Evolutionary conservation across 192 early-diverging fungal species (phyloP).

Genomic region (Spizellomyces sp.): DNA sequence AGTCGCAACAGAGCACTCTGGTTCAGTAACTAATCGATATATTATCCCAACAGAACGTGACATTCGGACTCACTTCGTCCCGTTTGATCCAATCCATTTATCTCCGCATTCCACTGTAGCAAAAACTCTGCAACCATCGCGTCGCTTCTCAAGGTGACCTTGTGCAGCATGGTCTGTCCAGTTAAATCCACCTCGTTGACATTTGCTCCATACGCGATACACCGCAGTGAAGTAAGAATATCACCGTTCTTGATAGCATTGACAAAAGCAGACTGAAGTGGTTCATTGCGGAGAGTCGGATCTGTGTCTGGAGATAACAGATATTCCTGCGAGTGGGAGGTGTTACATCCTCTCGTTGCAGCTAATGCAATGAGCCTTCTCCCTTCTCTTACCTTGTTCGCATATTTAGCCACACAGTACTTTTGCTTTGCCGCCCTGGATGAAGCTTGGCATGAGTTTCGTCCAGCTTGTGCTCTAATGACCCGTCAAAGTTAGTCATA

Average conservation of each 20-base stretch:
- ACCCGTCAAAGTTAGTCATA: background rate
- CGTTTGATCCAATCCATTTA: constrained; percentile 61
- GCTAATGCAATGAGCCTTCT: background rate
- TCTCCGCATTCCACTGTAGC: constrained; percentile 75
- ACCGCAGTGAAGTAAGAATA: constrained; percentile 58
- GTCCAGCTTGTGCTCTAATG: background rate
- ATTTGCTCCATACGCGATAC: constrained; percentile 72
- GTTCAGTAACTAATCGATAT: background rate
- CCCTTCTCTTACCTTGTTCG: constrained; percentile 45
- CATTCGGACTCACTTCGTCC: constrained; percentile 51
- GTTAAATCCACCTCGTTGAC: constrained; percentile 63
- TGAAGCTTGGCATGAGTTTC: background rate
- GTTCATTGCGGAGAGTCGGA: background rate
- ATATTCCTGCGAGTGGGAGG: constrained; percentile 2
- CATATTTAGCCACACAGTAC: constrained; percentile 30
- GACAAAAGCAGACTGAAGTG: constrained; percentile 55
- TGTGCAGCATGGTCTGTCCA: constrained; percentile 65
- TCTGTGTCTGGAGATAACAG: background rate
- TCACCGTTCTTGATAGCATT: constrained; percentile 59
- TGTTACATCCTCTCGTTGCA: no score
- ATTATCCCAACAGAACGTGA: background rate
- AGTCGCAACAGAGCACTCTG: background rate
- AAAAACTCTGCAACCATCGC: constrained; percentile 78
- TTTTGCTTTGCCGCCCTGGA: constrained; percentile 25
- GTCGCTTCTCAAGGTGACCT: constrained; percentile 62